Percentiles rank a stretch among this genome's conserved stretches.
These are phyloP conservation scores for Polyporus tsugae DNA, from an alignment of 1,284 basidiomycete species.

Conservation along the genomic window DNA sequence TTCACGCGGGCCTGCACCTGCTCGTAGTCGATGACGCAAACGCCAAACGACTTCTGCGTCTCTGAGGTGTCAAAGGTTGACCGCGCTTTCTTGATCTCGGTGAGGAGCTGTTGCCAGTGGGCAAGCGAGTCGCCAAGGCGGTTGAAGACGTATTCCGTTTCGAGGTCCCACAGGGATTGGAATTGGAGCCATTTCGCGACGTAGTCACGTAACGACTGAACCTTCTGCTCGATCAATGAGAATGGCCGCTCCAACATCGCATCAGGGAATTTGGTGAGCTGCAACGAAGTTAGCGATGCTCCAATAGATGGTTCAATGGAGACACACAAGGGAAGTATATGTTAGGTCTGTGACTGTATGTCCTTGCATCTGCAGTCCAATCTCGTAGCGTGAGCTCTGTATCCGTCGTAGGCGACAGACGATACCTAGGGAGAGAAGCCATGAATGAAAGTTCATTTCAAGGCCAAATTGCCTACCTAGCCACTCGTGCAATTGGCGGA, in stretches of 20 bases:
- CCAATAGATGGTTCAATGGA: no score
- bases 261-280: conserved; percentile 84
- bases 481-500: conserved; percentile 91
- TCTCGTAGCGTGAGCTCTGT: conserved; percentile 96
- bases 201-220: conserved; percentile 88
- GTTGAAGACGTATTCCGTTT: conserved; percentile 95
- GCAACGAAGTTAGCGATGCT: background rate
- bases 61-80: conserved; percentile 98
- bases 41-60: conserved; percentile 90
- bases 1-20: conserved; percentile 98
- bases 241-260: conserved; percentile 86
- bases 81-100: conserved; percentile 95
- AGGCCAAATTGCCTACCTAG: conserved; percentile 59
- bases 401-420: conserved; percentile 91
- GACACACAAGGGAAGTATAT: conserved; percentile 83
- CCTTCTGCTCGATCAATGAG: conserved; percentile 87
- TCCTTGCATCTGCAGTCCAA: conserved; percentile 87
- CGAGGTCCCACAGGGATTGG: conserved; percentile 98
- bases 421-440: conserved; percentile 57
- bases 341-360: conserved; percentile 70
- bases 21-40: conserved; percentile 96
- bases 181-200: conserved; percentile 99
- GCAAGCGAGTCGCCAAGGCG: conserved; percentile 92
- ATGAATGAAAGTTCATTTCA: conserved; percentile 1
- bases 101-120: conserved; percentile 94